Conservation (phyloP, 257 asterid genomes). For the Perilla frutescens region DNA sequence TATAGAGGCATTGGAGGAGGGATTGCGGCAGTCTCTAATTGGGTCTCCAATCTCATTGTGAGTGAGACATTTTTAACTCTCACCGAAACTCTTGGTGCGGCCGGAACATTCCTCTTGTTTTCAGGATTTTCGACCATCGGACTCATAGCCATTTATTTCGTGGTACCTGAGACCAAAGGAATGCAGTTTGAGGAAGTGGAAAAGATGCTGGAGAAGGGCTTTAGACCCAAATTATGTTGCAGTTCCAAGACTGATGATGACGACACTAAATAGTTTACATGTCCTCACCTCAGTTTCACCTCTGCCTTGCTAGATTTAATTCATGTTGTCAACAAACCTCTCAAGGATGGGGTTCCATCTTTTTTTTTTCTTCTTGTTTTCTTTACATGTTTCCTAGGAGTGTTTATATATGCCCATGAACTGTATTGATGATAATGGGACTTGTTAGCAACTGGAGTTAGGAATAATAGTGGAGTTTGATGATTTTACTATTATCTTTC, state of each 20-base stretch:
- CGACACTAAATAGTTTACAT: neutral
- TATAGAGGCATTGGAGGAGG: slow-evolving; percentile 84
- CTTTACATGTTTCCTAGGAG: no score
- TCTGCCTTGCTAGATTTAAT: no score
- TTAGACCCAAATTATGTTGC: slow-evolving; percentile 51
- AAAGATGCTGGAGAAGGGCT: slow-evolving; percentile 75
- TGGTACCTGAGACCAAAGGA: slow-evolving; percentile 90
- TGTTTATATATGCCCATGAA: no score
- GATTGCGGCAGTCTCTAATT: slow-evolving; percentile 79
- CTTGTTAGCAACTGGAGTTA: no score
- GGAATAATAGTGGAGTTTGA: no score
- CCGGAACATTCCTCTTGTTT: slow-evolving; percentile 74
- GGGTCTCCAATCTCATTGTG: slow-evolving; percentile 78
- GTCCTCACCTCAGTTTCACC: no score
- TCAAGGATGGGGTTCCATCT: no score
- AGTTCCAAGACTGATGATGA: slow-evolving; percentile 30
- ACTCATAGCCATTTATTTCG: slow-evolving; percentile 58
- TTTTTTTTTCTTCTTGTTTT: no score
- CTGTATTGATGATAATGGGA: no score
- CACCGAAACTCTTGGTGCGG: slow-evolving; percentile 64
- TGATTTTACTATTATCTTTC: no score
- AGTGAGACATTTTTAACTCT: slow-evolving; percentile 74
- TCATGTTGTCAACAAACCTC: no score
- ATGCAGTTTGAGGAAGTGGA: slow-evolving; percentile 81
- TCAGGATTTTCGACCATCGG: slow-evolving; percentile 69